Evolutionary conservation across 1,139 yeast species (phyloP), one percentile per base, ranked within the genome.

Genomic region (Nakaseomyces uthaithaninus): DNA sequence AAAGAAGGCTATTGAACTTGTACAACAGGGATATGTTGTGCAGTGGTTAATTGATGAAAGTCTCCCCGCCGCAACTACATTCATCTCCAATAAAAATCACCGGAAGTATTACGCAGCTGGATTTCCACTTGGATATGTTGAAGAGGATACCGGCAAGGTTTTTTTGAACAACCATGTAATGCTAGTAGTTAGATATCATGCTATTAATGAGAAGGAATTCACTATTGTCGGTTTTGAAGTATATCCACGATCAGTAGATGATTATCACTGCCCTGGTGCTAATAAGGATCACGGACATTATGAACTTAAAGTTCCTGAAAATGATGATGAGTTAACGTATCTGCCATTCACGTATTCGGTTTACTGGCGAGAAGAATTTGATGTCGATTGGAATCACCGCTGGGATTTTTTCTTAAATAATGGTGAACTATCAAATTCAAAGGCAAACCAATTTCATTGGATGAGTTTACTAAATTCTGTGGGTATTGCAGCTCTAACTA

Each of bases 211-310:
- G 15, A 71, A 71, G 3, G 59, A 66, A 39, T 66, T 72, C 49
- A 72, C 83, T 2, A 83, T 87, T 51, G 95, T 86, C 17, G 96
- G 95, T 0, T 84, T 86, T 52, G 96, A 87, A 63, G 86, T 85
- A 7, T 86, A 86, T 54, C 95, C 95, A 9, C 80, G 77, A 59
- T 80, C 93, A 42, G 89, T 84, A 11, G 67, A 72, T 37, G 80
- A 77, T 54, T 74, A 65, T 48, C 68, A 69, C 31, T 81, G 91
- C 55, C 89, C 89, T 2, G 87, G 87, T 5, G 74, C 80, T 2
- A 68, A 79, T 3, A 76, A 72, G 48, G 62, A 72, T 51, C 80
- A 69, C 55, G 65, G 71, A 36, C 74, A 77, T 50, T 75, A 68
- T 51, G 74, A 77, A 35, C 52, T 81, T 10, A 54, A 62, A 26